These are phyloP conservation scores for Cryphonectria japonica DNA, from an alignment of 2,329 filamentous ascomycete genomes.

Conservation along the genomic window DNA sequence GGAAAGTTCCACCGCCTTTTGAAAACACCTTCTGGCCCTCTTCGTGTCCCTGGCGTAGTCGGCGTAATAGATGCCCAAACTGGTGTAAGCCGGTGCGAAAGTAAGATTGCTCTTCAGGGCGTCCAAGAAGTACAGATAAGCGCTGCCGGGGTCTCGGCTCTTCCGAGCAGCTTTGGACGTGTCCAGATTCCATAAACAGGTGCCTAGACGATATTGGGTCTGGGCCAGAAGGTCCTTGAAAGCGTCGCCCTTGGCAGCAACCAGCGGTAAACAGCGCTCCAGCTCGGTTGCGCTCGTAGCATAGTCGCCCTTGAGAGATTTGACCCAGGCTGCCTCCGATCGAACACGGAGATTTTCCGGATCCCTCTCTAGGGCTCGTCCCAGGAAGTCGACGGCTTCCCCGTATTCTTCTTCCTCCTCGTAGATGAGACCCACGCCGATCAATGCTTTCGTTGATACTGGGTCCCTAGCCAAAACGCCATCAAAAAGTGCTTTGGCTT, in stretches of 20 bases:
- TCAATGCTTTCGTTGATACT: slow-evolving; percentile 77
- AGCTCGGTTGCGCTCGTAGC: slow-evolving; percentile 69
- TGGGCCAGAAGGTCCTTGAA: slow-evolving; percentile 77
- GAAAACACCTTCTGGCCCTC: slow-evolving; percentile 88
- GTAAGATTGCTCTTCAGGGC: slow-evolving; percentile 86
- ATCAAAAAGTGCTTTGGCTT: slow-evolving; percentile 86
- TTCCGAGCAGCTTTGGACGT: slow-evolving; percentile 74
- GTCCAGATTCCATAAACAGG: slow-evolving; percentile 85
- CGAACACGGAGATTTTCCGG: slow-evolving; percentile 75
- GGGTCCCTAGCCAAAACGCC: slow-evolving; percentile 76
- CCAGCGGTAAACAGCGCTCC: slow-evolving; percentile 66
- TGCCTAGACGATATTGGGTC: slow-evolving; percentile 83
- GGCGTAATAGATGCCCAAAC: slow-evolving; percentile 85
- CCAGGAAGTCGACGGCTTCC: slow-evolving; percentile 79
- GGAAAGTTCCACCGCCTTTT: slow-evolving; percentile 94
- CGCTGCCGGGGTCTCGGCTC: slow-evolving; percentile 68
- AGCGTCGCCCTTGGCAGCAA: slow-evolving; percentile 63
- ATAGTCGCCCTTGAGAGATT: slow-evolving; percentile 79
- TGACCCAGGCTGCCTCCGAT: slow-evolving; percentile 91
- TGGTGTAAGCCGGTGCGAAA: slow-evolving; percentile 89
- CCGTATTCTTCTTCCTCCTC: slow-evolving; percentile 91
- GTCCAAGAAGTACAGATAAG: slow-evolving; percentile 81
- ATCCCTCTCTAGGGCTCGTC: slow-evolving; percentile 75
- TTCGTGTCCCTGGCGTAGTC: slow-evolving; percentile 89
- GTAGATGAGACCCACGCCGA: slow-evolving; percentile 88